A percentile compares a stretch with the other conserved stretches of the same genome.
These are phyloP conservation scores for Neonectria hederae DNA, from an alignment of 2,329 filamentous ascomycete genomes.

Conservation along the genomic window DNA sequence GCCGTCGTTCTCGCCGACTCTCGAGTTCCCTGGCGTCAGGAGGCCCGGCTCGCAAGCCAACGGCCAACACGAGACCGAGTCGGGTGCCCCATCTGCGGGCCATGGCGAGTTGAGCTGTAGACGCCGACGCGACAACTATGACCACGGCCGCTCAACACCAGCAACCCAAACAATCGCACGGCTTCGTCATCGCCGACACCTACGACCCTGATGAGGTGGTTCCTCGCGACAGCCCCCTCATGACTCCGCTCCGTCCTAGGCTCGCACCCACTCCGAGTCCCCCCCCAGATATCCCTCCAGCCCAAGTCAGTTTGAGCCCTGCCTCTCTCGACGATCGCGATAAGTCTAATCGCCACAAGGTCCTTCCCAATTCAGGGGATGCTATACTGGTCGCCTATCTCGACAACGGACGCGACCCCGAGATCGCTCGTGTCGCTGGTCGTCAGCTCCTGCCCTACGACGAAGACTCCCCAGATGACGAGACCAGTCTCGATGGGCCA, in stretches of 20 bases:
- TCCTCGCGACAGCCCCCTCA: slow-evolving; percentile 53
- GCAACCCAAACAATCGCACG: slow-evolving; percentile 44
- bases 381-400: slow-evolving; percentile 73
- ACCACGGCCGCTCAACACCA: slow-evolving; percentile 49
- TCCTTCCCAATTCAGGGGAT: slow-evolving; percentile 68
- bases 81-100: slow-evolving; percentile 33
- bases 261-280: slow-evolving; percentile 47
- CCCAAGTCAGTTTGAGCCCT: slow-evolving; percentile 48
- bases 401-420: slow-evolving; percentile 69
- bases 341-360: slow-evolving; percentile 63
- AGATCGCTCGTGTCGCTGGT: slow-evolving; percentile 69
- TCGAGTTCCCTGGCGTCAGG: slow-evolving; percentile 1
- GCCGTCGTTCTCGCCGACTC: neutral
- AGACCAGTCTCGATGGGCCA: slow-evolving; percentile 26
- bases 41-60: slow-evolving; percentile 20
- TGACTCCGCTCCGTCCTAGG: slow-evolving; percentile 47
- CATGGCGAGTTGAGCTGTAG: slow-evolving; percentile 48
- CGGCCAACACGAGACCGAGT: slow-evolving; percentile 28
- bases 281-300: slow-evolving; percentile 48
- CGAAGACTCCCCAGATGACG: slow-evolving; percentile 43
- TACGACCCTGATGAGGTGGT: slow-evolving; percentile 58
- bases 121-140: slow-evolving; percentile 44
- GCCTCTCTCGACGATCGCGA: slow-evolving; percentile 51
- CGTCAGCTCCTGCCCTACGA: slow-evolving; percentile 61
- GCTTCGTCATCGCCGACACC: slow-evolving; percentile 45